Base-by-base conservation (phyloP, 2,329 filamentous ascomycete genomes). In the Falciphora oryzae region DNA sequence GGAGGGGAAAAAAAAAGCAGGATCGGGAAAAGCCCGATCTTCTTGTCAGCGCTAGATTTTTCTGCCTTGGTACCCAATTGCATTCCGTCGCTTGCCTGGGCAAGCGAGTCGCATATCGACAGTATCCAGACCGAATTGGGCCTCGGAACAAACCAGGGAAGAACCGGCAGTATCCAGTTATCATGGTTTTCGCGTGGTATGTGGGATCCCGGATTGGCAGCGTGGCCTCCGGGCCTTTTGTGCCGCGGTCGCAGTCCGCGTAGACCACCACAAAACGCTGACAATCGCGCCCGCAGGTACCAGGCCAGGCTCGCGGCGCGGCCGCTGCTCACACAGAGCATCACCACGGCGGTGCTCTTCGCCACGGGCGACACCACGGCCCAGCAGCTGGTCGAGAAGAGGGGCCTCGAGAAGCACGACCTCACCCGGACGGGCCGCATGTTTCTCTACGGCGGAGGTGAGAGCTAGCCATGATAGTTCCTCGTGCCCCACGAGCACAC, bases 281-380 rank as follows among this genome's bases (percentile, higher is more conserved):
- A 38, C 38, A 7, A 7, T 22, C 18, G 32, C n/a, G 28, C 11
- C 38, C 18, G 31, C 22, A 91, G 93, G 93, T 98, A 98, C 81
- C 92, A 96, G 79, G 83, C 86, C 73, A 90, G 87, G 77, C 83
- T 97, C 75, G 89, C 90, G 71, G 85, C 87, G 72, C 86, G 91
- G 73, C 94, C 94, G 66, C 81, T 98, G 71, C 86, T 97, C 73
- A 98, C 94, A 14, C 92, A 97, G 81, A 91, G 89, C 75, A 80
- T 97, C 71, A 96, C 93, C 65, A 97, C 94, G 56, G 90, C 92
- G 61, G 85, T 98, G 66, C 88, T 99, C 68, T 99, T 98, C 75
- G 93, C 90, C 65, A 91, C 93, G 18, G 95, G 95, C 72, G 95
- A 99, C 79, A 83, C 90, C 66, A 88, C 96, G 69, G 92, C 95